These are phyloP conservation scores for Brassica rapa DNA, from an alignment of 345 rosid genomes.

Conservation along the genomic window DNA sequence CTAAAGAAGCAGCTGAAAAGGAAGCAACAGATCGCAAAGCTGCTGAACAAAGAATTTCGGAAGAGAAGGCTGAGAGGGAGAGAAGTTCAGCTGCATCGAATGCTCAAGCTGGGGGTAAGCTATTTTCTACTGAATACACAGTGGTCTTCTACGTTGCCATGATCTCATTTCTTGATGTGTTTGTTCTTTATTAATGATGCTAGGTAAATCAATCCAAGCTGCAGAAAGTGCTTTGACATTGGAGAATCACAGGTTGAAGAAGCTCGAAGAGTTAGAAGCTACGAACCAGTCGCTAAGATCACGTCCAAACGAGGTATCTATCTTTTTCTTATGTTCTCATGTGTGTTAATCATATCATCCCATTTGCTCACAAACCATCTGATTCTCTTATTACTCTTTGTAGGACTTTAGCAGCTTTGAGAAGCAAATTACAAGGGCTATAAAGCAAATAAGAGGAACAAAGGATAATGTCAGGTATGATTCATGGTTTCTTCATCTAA, in stretches of 20 bases:
- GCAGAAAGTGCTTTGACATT: constrained; percentile 61
- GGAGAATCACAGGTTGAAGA: constrained; percentile 68
- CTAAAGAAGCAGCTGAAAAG: constrained; percentile 61
- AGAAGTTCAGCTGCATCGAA: constrained; percentile 45
- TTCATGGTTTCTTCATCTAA: constrained; percentile 26
- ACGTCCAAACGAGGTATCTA: constrained; percentile 57
- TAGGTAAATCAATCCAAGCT: constrained; percentile 63
- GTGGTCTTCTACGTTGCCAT: not conserved
- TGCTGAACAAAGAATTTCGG: constrained; percentile 36
- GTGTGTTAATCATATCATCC: not conserved
- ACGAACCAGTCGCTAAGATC: constrained; percentile 48
- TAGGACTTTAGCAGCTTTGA: constrained; percentile 66
- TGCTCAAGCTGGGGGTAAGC: constrained; percentile 49
- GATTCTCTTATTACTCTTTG: not conserved
- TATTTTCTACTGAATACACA: constrained; percentile 6
- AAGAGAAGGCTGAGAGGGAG: constrained; percentile 29
- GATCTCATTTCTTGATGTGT: constrained; percentile 10
- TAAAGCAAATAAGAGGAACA: constrained; percentile 67
- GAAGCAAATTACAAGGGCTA: constrained; percentile 58
- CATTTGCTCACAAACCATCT: constrained; percentile 26
- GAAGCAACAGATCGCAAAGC: constrained; percentile 50
- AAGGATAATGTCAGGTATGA: constrained; percentile 74
- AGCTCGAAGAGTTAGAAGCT: constrained; percentile 60
- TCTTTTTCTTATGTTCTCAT: not conserved
- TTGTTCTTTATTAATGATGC: constrained; percentile 26